Evolutionary conservation across 2,329 filamentous ascomycete genomes (phyloP).

Genomic region (Alternaria sp.): DNA sequence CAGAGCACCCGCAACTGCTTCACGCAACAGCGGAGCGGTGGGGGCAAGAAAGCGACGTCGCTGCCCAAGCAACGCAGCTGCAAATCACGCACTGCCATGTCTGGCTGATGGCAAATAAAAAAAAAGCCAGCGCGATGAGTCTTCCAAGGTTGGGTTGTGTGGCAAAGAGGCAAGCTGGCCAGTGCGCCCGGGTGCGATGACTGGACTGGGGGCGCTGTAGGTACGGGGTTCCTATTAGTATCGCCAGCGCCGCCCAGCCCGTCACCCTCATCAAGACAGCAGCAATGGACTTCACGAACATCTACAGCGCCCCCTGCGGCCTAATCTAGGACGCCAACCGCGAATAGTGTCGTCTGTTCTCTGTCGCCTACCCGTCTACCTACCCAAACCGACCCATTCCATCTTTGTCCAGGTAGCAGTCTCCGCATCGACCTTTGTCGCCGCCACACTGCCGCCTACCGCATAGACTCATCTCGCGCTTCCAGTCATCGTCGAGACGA

Average conservation of each 20-base stretch:
- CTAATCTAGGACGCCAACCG: constrained; percentile 35
- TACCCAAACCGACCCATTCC: constrained; percentile 16
- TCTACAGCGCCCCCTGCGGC: constrained; percentile 39
- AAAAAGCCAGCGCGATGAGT: constrained; percentile 25
- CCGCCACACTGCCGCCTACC: constrained; percentile 38
- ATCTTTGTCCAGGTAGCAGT: constrained; percentile 36
- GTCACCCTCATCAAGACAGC: constrained; percentile 34
- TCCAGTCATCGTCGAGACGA: constrained; percentile 22
- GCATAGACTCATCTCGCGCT: constrained; percentile 28
- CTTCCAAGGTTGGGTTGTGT: constrained; percentile 16
- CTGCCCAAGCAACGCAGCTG: constrained; percentile 1
- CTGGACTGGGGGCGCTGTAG: constrained; percentile 30
- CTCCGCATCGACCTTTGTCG: constrained; percentile 30
- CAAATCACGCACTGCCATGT: constrained; percentile 3
- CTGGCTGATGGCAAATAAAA: background rate
- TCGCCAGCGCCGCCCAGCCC: constrained; percentile 35
- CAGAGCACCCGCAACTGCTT: background rate
- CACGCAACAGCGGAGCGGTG: background rate
- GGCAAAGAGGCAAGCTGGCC: constrained; percentile 30
- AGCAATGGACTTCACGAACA: constrained; percentile 45
- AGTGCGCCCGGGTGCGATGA: constrained; percentile 29
- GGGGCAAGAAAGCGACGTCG: background rate
- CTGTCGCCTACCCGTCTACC: constrained; percentile 22
- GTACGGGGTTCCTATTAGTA: constrained; percentile 36
- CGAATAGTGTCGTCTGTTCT: constrained; percentile 23